Base-by-base conservation (phyloP, 2,329 filamentous ascomycete species). In the Beauveria sp. region DNA sequence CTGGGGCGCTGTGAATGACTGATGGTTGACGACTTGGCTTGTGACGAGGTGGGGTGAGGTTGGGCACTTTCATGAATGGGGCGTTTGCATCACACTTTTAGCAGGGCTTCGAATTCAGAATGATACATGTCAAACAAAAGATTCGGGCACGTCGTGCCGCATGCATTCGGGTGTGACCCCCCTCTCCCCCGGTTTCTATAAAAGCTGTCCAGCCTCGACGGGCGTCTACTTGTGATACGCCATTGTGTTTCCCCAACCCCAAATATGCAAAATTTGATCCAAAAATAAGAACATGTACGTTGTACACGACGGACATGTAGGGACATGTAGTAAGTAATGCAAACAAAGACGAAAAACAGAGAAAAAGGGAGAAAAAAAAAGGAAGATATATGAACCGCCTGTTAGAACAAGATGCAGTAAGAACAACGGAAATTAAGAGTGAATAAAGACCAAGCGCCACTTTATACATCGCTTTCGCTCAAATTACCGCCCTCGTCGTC, bases 401-500 rank as follows among this genome's bases (percentile, higher is more conserved):
- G 34, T 31, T 16, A 3, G 43, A 31, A 42, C 16, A 49, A 40
- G 18, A 10, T 24, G 48, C 12, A 38, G 9, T 2, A 34, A 50
- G 10, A 40, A 43, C 2, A 42, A 43, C 24, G 22, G 26, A 14
- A 31, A 42, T 22, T 38, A 38, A 22, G 16, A 45, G 20, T 26
- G 20, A 18, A 42, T 14, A 18, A 34, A 40, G n/a, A 43, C 3
- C 8, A 26, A 31, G 31, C 38, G 40, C 31, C 66, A 20, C 67
- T 69, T 38, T 51, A 63, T 50, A 58, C 46, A 40, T 63, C 57
- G 45, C 72, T 70, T 55, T 72, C 71, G 46, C 72, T 73, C 46
- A 72, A 68, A 52, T 79, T 76, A 22, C 72, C 55, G 2, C 49
- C 75, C 57, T 81, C 79, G 58, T 81, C 78, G 45, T 80, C 78